phyloP scores from a whole-genome alignment of 208 protist species.

The Porcisia deanei region DNA sequence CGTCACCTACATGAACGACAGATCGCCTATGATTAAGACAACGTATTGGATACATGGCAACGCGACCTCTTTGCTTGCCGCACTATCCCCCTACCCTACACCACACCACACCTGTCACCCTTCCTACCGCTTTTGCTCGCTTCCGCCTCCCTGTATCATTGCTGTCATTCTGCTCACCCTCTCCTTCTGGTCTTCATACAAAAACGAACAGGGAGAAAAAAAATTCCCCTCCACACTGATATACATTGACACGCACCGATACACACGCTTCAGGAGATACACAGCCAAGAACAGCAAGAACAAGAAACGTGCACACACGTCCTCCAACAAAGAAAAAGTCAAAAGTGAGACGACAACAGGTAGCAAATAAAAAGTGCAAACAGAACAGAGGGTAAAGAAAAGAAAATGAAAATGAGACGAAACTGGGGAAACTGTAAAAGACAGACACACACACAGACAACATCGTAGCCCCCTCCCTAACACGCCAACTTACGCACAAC shows the following conservation, averaged over 20 bases:
- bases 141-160: not conserved
- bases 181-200: not conserved
- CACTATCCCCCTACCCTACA: not conserved
- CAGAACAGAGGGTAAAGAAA: constrained; percentile 3
- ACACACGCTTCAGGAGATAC: not conserved
- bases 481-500: not conserved
- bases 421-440: not conserved
- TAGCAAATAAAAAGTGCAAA: no score
- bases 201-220: not conserved
- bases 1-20: not conserved
- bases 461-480: not conserved
- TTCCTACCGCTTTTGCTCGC: not conserved
- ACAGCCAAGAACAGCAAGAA: not conserved
- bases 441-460: not conserved
- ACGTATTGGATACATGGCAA: not conserved
- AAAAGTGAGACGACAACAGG: not conserved
- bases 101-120: not conserved
- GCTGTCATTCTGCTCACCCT: not conserved
- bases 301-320: not conserved
- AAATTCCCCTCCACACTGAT: not conserved
- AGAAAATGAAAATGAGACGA: constrained; percentile 3
- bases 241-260: not conserved
- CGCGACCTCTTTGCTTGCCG: not conserved
- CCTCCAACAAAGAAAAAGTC: not conserved
- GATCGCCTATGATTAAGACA: not conserved